Evolutionary conservation across 305 asterid genomes (phyloP).

Genomic region (Nicotiana rustica): DNA sequence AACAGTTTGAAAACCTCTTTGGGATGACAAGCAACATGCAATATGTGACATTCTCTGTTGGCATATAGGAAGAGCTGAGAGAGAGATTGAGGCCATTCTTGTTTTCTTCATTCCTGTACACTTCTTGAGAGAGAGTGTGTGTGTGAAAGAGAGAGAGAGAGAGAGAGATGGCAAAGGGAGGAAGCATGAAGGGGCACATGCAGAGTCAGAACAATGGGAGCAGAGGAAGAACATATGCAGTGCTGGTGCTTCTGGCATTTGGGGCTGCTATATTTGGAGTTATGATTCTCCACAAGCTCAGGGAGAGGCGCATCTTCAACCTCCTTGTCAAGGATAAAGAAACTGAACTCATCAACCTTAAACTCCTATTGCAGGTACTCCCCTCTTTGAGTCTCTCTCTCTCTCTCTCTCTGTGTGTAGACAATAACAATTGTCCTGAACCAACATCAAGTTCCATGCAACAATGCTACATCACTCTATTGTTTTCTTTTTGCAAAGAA

Average conservation of each 20-base stretch:
- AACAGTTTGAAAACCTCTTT: slow-evolving; percentile 53
- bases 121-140: slow-evolving; percentile 28
- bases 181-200: slow-evolving; percentile 52
- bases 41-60: slow-evolving; percentile 34
- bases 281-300: slow-evolving; percentile 61
- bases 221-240: slow-evolving; percentile 50
- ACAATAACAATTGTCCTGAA: background rate
- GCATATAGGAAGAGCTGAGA: slow-evolving; percentile 25
- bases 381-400: background rate
- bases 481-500: too few species aligned
- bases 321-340: slow-evolving; percentile 58
- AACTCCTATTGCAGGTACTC: slow-evolving; percentile 65
- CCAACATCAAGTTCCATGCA: background rate
- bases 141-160: slow-evolving; percentile 33
- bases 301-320: slow-evolving; percentile 56
- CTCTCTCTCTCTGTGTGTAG: background rate
- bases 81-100: slow-evolving; percentile 33
- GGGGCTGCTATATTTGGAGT: slow-evolving; percentile 63
- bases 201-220: slow-evolving; percentile 38
- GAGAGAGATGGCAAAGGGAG: slow-evolving; percentile 47
- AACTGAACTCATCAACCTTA: slow-evolving; percentile 55
- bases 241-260: slow-evolving; percentile 56
- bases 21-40: slow-evolving; percentile 60
- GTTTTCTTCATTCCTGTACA: background rate
- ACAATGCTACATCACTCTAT: too few species aligned